Evolutionary conservation across 1,284 basidiomycete genomes (phyloP), one percentile per base, ranked within the genome.

Genomic region (Phylloboletellus chloephorus): DNA sequence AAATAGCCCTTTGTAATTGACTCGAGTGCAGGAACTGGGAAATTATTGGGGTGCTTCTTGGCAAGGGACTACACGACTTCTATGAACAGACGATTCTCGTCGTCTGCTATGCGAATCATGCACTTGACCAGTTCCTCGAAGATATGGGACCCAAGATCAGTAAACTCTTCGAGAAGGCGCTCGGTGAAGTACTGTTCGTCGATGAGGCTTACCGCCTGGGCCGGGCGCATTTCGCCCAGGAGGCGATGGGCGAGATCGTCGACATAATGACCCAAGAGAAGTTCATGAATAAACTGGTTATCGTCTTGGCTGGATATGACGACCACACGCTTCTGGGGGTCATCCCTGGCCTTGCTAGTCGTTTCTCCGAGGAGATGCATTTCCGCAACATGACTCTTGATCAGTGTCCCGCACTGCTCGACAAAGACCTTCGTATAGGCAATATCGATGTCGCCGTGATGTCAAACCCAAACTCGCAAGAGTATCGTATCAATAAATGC

Each of bases 171-270:
- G 74, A 79, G 32, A 76, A 73, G 53, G 78, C 77, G 0, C 65
- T 81, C 1, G 79, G 79, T 1, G 68, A 69, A 20, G 78, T 82
- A 4, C 65, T 82, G 0, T 82, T 82, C 62, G 65, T 82, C 29
- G 80, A 82, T 39, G 80, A 82, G 47, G 79, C 79, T 0, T 82
- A 82, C 48, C 64, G 76, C 21, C 64, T 82, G n/a, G 52, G 64
- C 10, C 66, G 77, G 34, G 79, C 79, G 0, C 71, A 61, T 0
- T 82, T 80, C 48, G 78, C 78, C 0, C 67, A 79, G 48, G 80
- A 82, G 54, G 80, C 80, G 1, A 69, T 81, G 31, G 79, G 82
- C 51, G 80, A 82, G 49, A 54, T 82, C n/a, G 79, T 82, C 16
- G 70, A 69, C 4, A 52, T 79, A 7, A 61, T 82, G 41, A 82